Percentiles rank a stretch among this genome's conserved stretches.
Evolutionary conservation across 2,329 filamentous ascomycete species (phyloP).

Genomic region (Fusarium paranaense): DNA sequence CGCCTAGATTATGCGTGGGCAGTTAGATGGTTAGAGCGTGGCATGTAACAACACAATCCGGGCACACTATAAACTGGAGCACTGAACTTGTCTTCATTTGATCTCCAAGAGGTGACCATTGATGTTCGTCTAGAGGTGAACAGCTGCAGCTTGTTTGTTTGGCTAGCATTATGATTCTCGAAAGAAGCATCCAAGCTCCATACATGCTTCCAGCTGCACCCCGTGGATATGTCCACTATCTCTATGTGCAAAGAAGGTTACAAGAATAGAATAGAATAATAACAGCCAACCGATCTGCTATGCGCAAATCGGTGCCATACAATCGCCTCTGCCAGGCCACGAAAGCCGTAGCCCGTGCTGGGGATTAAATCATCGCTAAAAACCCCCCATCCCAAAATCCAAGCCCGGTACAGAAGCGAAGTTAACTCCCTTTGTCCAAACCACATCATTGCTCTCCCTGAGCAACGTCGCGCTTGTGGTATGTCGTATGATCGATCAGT

Average conservation of each 20-base stretch:
- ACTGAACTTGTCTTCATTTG: slow-evolving; percentile 24
- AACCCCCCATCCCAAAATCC: slow-evolving; percentile 18
- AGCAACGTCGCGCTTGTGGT: background rate
- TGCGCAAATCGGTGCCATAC: slow-evolving; percentile 9
- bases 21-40: slow-evolving; percentile 30
- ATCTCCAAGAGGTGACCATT: slow-evolving; percentile 12
- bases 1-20: slow-evolving; percentile 12
- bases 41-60: slow-evolving; percentile 43
- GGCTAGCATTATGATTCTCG: background rate
- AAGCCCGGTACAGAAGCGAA: slow-evolving; percentile 16
- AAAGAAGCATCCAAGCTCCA: background rate
- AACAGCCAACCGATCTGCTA: slow-evolving; percentile 6
- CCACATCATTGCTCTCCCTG: slow-evolving; percentile 4
- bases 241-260: slow-evolving; percentile 24
- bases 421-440: slow-evolving; percentile 10
- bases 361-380: slow-evolving; percentile 34
- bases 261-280: slow-evolving; percentile 32
- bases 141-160: background rate
- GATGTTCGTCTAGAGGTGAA: background rate
- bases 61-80: slow-evolving; percentile 33
- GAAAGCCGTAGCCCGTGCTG: slow-evolving; percentile 10
- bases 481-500: background rate
- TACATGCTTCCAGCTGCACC: slow-evolving; percentile 5
- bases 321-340: slow-evolving; percentile 14
- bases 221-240: slow-evolving; percentile 2